phyloP scores from a whole-genome alignment of 176 grass and related monocot genomes.

The Otatea glauca region DNA sequence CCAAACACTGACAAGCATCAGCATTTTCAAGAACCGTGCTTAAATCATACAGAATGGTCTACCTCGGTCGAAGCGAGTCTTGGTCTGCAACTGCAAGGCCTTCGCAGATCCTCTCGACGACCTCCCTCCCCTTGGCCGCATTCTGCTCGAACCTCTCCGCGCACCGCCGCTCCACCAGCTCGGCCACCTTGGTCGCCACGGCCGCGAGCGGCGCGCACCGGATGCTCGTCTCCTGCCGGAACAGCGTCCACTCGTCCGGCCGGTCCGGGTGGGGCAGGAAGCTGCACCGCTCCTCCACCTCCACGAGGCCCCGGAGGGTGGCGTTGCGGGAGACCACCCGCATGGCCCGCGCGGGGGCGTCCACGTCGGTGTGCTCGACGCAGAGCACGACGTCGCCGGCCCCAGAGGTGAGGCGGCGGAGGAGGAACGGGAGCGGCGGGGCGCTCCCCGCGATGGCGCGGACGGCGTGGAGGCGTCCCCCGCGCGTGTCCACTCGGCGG shows the following conservation, averaged over 20 bases:
- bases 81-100: conserved; percentile 45
- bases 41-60: neutral
- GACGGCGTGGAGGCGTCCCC: conserved; percentile 48
- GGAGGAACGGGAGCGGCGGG: conserved; percentile 59
- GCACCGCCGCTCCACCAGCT: conserved; percentile 66
- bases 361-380: conserved; percentile 64
- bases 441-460: conserved; percentile 62
- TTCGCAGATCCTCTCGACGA: conserved; percentile 68
- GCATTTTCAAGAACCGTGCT: neutral
- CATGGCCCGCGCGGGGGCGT: conserved; percentile 59
- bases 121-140: conserved; percentile 56
- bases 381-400: conserved; percentile 51
- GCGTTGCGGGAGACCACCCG: conserved; percentile 61
- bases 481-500: conserved; percentile 31
- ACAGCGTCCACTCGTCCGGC: conserved; percentile 71
- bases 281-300: conserved; percentile 68
- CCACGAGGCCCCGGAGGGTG: conserved; percentile 54
- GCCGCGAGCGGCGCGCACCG: conserved; percentile 64
- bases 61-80: neutral
- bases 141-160: conserved; percentile 69
- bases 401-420: conserved; percentile 34
- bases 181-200: conserved; percentile 52
- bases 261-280: conserved; percentile 69
- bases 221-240: conserved; percentile 76
- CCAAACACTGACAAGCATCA: neutral